Evolutionary conservation across 306 rosid genomes (phyloP), one percentile per base, ranked within the genome.

Genomic region (Oxytropis ochrocephala): DNA sequence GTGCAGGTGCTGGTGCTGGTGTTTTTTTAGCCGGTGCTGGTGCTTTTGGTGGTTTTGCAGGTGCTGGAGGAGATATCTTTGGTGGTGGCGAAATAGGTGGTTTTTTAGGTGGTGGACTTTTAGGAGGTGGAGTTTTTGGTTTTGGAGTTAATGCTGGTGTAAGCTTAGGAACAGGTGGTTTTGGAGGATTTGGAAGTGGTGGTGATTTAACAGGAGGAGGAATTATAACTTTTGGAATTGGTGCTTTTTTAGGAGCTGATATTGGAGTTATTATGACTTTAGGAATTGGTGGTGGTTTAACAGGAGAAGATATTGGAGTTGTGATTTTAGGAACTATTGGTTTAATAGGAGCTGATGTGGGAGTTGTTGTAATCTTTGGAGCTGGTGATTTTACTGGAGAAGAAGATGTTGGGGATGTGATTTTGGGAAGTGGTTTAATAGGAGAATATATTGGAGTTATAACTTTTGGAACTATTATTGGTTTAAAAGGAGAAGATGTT

Each of bases 1-100:
- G 96, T 17, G 91, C 72, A 1, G 93, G 94, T 41, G 85, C 83
- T 2, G 88, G 96, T 29, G 89, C 83, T 12, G 86, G 82, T 11
- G 82, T 82, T 11, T 82, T 82, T 58, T 88, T 86, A 49, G 86
- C 72, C 49, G 80, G 72, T 6, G 48, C 81, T 3, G 94, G 94
- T 32, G 92, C 13, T 49, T 82, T 82, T 58, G 90, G 87, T 54
- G 86, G 66, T 53, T 81, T 75, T 6, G 48, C 81, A 3, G 94
- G 94, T 32, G 91, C 13, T 49, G 97, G 97, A 13, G 97, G 97
- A 13, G 95, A 69, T 46, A 60, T 80, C 29, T 65, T 18, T 18
- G 85, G 72, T 17, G 90, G 78, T 1, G 88, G 86, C 1, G 79
- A 64, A 50, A 68, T 48, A 2, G 95, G 88, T 72, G 79, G 89